Conservation (phyloP, 2,329 filamentous ascomycete species). For the Botrytis sinoallii region DNA sequence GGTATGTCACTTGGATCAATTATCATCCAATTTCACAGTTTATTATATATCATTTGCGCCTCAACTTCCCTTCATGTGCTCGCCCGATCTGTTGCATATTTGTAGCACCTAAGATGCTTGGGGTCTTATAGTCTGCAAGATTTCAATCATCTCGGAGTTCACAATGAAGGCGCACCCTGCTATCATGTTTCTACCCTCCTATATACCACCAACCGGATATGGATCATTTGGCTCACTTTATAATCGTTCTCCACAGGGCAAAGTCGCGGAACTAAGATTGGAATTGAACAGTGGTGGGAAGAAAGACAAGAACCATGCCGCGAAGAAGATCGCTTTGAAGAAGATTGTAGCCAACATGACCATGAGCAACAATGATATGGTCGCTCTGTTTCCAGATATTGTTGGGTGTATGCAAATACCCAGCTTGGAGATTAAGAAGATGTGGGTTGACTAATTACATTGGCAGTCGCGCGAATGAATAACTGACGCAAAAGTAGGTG, state of each 20-base stretch:
- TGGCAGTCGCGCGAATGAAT: background rate
- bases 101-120: constrained; percentile 15
- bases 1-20: constrained; percentile 56
- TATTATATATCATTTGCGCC: constrained; percentile 14
- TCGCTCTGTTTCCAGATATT: constrained; percentile 92
- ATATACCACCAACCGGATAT: constrained; percentile 31
- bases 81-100: constrained; percentile 15
- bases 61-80: constrained; percentile 22
- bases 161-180: constrained; percentile 17
- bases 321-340: constrained; percentile 97
- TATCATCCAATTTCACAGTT: background rate
- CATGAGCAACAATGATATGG: constrained; percentile 99
- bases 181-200: constrained; percentile 37
- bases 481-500: constrained; percentile 60
- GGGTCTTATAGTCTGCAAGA: background rate
- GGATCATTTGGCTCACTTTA: constrained; percentile 34
- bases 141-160: constrained; percentile 1
- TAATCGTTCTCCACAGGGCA: constrained; percentile 69
- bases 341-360: constrained; percentile 99
- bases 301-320: constrained; percentile 94
- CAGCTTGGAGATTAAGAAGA: constrained; percentile 98
- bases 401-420: constrained; percentile 93
- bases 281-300: constrained; percentile 92
- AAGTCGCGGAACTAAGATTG: constrained; percentile 92
- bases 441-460: constrained; percentile 55